phyloP scores from a whole-genome alignment of 768 basidiomycete genomes.

The Macrolepiota dolichaula region DNA sequence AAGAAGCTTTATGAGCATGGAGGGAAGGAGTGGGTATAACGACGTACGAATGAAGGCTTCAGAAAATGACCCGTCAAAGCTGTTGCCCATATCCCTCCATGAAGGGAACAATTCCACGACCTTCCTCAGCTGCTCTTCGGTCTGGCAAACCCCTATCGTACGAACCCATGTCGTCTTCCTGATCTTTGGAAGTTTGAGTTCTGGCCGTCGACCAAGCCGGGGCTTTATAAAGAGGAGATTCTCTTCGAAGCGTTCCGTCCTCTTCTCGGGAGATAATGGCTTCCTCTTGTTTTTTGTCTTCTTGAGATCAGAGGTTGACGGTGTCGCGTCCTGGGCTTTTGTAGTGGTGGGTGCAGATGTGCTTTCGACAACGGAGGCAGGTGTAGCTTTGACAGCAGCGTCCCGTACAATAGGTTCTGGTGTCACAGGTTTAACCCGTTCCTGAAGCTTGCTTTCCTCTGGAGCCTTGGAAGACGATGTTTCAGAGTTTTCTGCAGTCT shows the following conservation, averaged over 20 bases:
- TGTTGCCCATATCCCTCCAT: slow-evolving; percentile 43
- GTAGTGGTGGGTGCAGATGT: background rate
- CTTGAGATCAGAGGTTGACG: slow-evolving; percentile 2
- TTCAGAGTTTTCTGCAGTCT: background rate
- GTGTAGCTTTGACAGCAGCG: background rate
- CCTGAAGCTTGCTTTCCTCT: background rate
- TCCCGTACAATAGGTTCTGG: background rate
- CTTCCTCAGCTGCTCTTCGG: slow-evolving; percentile 44
- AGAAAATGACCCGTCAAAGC: slow-evolving; percentile 34
- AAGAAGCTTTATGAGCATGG: background rate
- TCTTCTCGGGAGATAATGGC: slow-evolving; percentile 27
- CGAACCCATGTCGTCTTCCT: slow-evolving; percentile 47
- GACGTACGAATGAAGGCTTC: slow-evolving; percentile 56
- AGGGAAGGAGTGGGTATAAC: background rate
- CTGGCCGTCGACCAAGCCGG: slow-evolving; percentile 36
- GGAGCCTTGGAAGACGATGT: background rate
- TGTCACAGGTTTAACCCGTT: background rate
- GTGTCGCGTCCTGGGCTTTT: background rate
- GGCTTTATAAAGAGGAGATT: slow-evolving; percentile 32
- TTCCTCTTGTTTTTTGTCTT: slow-evolving; percentile 13
- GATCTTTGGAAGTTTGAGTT: slow-evolving; percentile 29
- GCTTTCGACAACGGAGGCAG: background rate
- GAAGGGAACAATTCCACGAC: slow-evolving; percentile 44
- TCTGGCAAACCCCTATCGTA: slow-evolving; percentile 47
- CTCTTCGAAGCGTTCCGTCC: slow-evolving; percentile 29